phyloP scores from a whole-genome alignment of 2,329 filamentous ascomycete species.

The Calonectria hongkongensis region DNA sequence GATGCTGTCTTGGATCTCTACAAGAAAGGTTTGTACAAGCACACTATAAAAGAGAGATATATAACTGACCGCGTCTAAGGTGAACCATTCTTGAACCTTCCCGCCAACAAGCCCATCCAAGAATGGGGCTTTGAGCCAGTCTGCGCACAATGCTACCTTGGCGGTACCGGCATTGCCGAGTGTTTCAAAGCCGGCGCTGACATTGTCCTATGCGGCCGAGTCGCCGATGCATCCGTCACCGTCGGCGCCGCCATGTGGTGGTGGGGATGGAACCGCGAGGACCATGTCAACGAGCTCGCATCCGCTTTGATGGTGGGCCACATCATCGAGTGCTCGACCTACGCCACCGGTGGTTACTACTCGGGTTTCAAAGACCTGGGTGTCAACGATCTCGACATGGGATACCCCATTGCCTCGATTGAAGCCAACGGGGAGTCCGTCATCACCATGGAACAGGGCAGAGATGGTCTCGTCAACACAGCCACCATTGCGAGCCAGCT shows the following conservation, averaged over 20 bases:
- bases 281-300: conserved; percentile 67
- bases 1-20: conserved; percentile 52
- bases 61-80: conserved; percentile 33
- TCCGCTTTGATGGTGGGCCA: conserved; percentile 69
- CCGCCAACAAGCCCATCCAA: conserved; percentile 51
- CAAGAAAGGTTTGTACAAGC: conserved; percentile 43
- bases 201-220: conserved; percentile 68
- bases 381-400: conserved; percentile 49
- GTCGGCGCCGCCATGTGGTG: conserved; percentile 74
- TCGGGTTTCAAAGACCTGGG: conserved; percentile 63
- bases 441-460: conserved; percentile 59
- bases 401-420: conserved; percentile 60
- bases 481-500: conserved; percentile 56
- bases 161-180: conserved; percentile 66
- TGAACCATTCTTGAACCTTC: conserved; percentile 49
- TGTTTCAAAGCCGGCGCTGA: conserved; percentile 64
- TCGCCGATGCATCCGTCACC: conserved; percentile 68
- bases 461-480: conserved; percentile 55
- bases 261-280: conserved; percentile 68
- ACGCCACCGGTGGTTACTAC: conserved; percentile 73
- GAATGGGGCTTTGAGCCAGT: conserved; percentile 54
- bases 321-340: conserved; percentile 71
- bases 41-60: fast-evolving
- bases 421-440: conserved; percentile 55
- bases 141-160: conserved; percentile 65